These are phyloP conservation scores for Xanthoparmelia taractica DNA, from an alignment of 495 filamentous ascomycete genomes.

Conservation along the genomic window DNA sequence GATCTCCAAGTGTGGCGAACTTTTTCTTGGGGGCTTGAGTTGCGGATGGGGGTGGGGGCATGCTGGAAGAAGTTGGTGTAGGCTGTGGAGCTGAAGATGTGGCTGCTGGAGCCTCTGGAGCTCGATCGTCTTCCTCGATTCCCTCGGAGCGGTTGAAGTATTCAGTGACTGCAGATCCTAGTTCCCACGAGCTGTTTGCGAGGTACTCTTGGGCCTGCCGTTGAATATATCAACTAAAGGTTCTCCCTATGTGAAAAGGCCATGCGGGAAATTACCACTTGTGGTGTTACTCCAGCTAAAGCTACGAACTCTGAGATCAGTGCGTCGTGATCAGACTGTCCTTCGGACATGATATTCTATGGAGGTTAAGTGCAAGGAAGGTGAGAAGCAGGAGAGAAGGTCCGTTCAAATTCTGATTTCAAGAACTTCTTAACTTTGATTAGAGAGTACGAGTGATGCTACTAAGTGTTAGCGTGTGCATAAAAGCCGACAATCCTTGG, in stretches of 20 bases:
- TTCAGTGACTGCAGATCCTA: constrained; percentile 57
- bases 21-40: constrained; percentile 40
- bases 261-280: constrained; percentile 46
- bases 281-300: constrained; percentile 57
- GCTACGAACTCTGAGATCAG: constrained; percentile 65
- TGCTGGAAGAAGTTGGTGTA: constrained; percentile 20
- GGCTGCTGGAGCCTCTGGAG: constrained; percentile 15
- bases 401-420: not conserved
- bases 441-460: no score
- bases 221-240: constrained; percentile 13
- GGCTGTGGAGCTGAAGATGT: constrained; percentile 21
- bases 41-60: constrained; percentile 30
- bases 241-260: constrained; percentile 8
- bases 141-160: constrained; percentile 67
- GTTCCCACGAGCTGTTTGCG: constrained; percentile 57
- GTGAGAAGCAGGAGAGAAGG: not conserved
- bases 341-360: constrained; percentile 9
- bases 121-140: constrained; percentile 31
- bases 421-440: no score
- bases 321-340: constrained; percentile 38
- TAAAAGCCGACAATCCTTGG: no score
- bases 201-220: constrained; percentile 65
- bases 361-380: not conserved
- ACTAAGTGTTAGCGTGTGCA: no score
- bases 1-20: constrained; percentile 51